Percentiles rank a stretch among this genome's conserved stretches.
Evolutionary conservation across 192 early-diverging fungal genomes (phyloP).

Genomic region (Coemansia sp.): DNA sequence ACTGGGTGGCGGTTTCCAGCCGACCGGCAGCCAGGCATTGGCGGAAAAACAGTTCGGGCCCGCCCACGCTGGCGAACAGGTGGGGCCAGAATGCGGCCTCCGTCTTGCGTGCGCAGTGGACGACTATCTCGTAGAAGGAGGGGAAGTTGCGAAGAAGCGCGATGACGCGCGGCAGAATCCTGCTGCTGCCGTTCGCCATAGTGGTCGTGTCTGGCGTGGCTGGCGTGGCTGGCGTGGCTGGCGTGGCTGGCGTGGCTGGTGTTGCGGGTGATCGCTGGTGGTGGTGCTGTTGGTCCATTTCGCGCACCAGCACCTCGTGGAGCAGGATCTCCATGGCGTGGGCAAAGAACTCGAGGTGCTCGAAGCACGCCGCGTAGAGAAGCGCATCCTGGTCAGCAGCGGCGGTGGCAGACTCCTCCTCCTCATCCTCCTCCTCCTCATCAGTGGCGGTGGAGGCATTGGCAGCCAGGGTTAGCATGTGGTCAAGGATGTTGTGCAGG

Average conservation of each 20-base stretch:
- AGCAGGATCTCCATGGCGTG: slow-evolving; percentile 92
- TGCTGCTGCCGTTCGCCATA: no score
- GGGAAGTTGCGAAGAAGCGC: slow-evolving; percentile 77
- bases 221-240: background rate
- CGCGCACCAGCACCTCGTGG: slow-evolving; percentile 84
- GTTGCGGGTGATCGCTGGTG: background rate
- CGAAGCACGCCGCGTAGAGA: slow-evolving; percentile 60
- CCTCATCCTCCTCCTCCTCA: no score
- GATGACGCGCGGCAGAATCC: slow-evolving; percentile 70
- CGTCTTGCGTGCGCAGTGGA: slow-evolving; percentile 95
- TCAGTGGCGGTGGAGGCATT: slow-evolving; percentile 8
- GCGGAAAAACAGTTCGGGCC: slow-evolving; percentile 82
- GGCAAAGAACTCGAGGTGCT: slow-evolving; percentile 80
- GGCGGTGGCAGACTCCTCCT: no score
- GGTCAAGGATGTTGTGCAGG: slow-evolving; percentile 39
- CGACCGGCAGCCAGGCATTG: slow-evolving; percentile 67
- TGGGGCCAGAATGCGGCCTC: slow-evolving; percentile 90
- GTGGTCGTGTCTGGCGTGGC: background rate
- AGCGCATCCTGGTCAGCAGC: slow-evolving; percentile 45
- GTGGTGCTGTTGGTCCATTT: slow-evolving; percentile 52
- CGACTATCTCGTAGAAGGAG: slow-evolving; percentile 82
- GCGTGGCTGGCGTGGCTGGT: background rate
- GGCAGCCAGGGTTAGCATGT: slow-evolving; percentile 20
- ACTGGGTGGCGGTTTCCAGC: slow-evolving; percentile 86
- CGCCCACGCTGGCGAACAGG: slow-evolving; percentile 83